phyloP scores from a whole-genome alignment of 2,329 filamentous ascomycete genomes.

The Fusarium proliferatum region DNA sequence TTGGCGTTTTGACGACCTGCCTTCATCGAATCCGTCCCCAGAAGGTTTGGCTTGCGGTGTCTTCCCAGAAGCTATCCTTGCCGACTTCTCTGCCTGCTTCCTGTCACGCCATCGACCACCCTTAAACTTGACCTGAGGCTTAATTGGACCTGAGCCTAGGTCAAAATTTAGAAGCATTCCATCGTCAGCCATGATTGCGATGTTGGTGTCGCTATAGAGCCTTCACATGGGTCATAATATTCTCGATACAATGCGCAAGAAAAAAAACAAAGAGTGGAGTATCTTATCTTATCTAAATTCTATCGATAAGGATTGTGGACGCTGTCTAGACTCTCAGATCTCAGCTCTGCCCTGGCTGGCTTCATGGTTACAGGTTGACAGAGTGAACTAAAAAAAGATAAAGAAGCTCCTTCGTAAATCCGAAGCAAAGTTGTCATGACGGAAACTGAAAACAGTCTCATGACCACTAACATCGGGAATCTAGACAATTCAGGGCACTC shows the following conservation, averaged over 20 bases:
- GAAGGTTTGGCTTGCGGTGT: constrained; percentile 33
- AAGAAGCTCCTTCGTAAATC: constrained; percentile 13
- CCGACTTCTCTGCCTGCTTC: constrained; percentile 69
- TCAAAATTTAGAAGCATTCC: constrained; percentile 95
- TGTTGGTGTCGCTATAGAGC: constrained; percentile 28
- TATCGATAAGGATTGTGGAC: constrained; percentile 40
- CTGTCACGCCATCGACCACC: constrained; percentile 95
- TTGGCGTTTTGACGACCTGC: constrained; percentile 59
- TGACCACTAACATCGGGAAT: not conserved
- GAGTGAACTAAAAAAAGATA: not conserved
- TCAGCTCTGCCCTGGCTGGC: not conserved
- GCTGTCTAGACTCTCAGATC: constrained; percentile 3
- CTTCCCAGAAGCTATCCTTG: constrained; percentile 42
- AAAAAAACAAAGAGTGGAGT: constrained; percentile 31
- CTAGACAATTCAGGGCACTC: not conserved
- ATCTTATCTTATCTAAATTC: constrained; percentile 13
- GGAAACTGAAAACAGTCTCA: not conserved
- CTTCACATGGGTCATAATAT: constrained; percentile 38
- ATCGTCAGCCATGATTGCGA: constrained; percentile 83
- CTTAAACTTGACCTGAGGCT: constrained; percentile 75
- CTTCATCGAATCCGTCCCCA: constrained; percentile 43
- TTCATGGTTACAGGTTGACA: not conserved
- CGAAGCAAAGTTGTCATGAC: constrained; percentile 3
- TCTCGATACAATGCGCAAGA: constrained; percentile 25
- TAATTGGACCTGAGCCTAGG: constrained; percentile 73